A percentile compares a stretch with the other conserved stretches of the same genome.
phyloP scores from a whole-genome alignment of 2,329 filamentous ascomycete species.

The Diaporthe helianthi region DNA sequence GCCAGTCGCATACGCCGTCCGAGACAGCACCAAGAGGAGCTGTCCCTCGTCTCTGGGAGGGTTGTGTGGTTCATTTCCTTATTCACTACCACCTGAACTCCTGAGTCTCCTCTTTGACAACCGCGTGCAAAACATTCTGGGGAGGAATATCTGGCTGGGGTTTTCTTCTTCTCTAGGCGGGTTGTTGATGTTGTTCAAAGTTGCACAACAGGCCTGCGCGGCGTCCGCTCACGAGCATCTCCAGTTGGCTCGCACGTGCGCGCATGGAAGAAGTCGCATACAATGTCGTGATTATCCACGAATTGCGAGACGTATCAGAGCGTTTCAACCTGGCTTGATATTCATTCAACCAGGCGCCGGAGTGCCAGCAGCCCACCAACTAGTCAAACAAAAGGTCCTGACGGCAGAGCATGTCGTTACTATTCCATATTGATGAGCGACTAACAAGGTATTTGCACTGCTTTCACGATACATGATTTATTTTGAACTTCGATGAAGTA shows the following conservation, averaged over 20 bases:
- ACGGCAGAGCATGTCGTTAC: neutral
- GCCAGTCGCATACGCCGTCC: slow-evolving; percentile 15
- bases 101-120: too few species aligned
- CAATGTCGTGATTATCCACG: neutral
- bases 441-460: neutral
- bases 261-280: neutral
- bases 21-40: slow-evolving; percentile 5
- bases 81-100: neutral
- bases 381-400: neutral
- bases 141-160: neutral
- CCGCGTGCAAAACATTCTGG: neutral
- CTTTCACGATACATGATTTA: neutral
- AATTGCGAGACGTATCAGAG: neutral
- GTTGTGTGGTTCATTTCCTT: slow-evolving; percentile 1
- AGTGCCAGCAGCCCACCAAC: too few species aligned
- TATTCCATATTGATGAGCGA: neutral
- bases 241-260: neutral
- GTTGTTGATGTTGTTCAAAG: neutral
- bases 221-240: neutral
- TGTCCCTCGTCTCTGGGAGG: neutral
- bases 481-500: too few species aligned
- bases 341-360: neutral
- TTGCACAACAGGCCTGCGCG: neutral
- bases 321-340: neutral
- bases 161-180: neutral